These are phyloP conservation scores for Saturnispora mendoncae DNA, from an alignment of 805 yeast species.

Conservation along the genomic window DNA sequence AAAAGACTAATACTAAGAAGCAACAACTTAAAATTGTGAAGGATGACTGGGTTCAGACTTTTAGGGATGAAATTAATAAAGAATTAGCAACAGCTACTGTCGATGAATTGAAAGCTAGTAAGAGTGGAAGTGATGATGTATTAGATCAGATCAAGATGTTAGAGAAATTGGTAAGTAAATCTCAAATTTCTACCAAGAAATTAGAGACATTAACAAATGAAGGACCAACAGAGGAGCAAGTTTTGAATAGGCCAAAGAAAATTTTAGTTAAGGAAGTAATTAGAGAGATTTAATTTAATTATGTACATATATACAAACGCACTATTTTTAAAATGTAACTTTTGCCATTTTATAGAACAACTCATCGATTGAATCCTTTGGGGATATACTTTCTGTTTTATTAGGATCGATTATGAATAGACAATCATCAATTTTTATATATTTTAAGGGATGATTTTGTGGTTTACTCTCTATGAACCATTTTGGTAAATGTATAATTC, in stretches of 20 bases:
- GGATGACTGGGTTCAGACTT: slow-evolving; percentile 15
- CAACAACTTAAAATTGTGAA: slow-evolving; percentile 22
- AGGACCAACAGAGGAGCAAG: slow-evolving; percentile 5
- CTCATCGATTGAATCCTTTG: slow-evolving; percentile 37
- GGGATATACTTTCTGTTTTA: slow-evolving; percentile 22
- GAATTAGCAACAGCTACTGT: neutral
- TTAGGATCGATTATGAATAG: slow-evolving; percentile 32
- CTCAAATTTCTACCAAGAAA: slow-evolving; percentile 11
- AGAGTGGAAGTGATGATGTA: slow-evolving; percentile 10
- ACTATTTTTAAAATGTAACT: slow-evolving; percentile 12
- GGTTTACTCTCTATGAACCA: slow-evolving; percentile 23
- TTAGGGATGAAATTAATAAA: slow-evolving; percentile 7
- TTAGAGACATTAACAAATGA: slow-evolving; percentile 1
- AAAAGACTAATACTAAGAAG: slow-evolving; percentile 12
- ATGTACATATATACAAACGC: no score
- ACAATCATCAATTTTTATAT: slow-evolving; percentile 41
- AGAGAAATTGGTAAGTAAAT: slow-evolving; percentile 17
- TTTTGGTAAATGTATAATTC: slow-evolving; percentile 45
- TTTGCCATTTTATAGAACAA: slow-evolving; percentile 35
- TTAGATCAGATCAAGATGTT: slow-evolving; percentile 17
- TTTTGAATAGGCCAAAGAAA: slow-evolving; percentile 12
- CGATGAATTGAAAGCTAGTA: neutral
- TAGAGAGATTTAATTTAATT: slow-evolving; percentile 12
- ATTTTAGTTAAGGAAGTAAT: slow-evolving; percentile 10
- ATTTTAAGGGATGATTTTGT: slow-evolving; percentile 23